Conservation (phyloP, 2,329 filamentous ascomycete genomes). For the Monosporascus sp. region DNA sequence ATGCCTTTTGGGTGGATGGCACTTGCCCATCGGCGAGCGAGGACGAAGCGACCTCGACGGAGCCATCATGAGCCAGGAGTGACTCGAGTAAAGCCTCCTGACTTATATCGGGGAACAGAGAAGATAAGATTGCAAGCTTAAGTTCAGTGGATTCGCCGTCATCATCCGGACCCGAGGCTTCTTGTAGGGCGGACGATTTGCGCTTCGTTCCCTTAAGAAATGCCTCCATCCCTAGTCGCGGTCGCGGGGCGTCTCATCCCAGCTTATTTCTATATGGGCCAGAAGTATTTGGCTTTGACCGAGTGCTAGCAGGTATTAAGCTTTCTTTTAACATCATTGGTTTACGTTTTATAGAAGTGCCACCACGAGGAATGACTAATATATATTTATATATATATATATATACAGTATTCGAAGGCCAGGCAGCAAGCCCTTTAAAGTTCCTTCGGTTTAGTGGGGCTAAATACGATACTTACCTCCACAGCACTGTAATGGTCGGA, state of each 20-base stretch:
- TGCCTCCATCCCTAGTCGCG: conserved; percentile 42
- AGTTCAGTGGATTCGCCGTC: conserved; percentile 73
- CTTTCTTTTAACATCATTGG: no score
- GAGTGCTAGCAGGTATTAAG: no score
- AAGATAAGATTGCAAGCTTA: conserved; percentile 79
- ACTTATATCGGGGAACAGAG: conserved; percentile 60
- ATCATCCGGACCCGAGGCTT: conserved; percentile 11
- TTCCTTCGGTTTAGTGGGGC: no score
- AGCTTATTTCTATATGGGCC: not conserved
- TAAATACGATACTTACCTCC: no score
- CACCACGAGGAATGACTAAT: no score
- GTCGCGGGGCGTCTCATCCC: not conserved
- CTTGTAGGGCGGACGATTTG: conserved; percentile 27
- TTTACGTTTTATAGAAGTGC: no score
- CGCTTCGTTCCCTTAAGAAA: conserved; percentile 53
- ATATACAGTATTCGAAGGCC: no score
- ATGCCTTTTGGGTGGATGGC: conserved; percentile 28
- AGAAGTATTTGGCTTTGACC: no score
- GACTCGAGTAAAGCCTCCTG: conserved; percentile 71
- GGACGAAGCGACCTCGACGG: conserved; percentile 58
- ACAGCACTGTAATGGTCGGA: no score
- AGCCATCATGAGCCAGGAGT: conserved; percentile 72
- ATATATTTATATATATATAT: no score
- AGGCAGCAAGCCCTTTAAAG: no score
- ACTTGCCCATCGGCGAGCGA: conserved; percentile 38